Base-by-base conservation (phyloP, 208 protist species). In the Balamuthia mandrillaris region DNA sequence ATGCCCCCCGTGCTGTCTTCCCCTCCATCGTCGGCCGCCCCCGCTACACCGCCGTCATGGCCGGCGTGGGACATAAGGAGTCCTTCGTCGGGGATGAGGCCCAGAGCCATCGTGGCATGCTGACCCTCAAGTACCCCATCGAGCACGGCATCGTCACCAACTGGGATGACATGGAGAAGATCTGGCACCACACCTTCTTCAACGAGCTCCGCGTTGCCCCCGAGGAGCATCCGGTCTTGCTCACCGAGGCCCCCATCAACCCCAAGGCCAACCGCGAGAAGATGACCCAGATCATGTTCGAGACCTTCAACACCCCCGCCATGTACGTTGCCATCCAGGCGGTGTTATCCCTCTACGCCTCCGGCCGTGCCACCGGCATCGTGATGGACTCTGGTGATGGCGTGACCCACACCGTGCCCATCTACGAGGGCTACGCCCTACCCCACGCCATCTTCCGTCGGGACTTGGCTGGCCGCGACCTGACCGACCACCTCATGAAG, bases 131-230 rank as follows among this genome's bases (percentile, higher is more conserved):
- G 68, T 90, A 93, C 72, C 92, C 92, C 58, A 93, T 94, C 29
- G 88, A 92, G 65, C 78, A 89, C 82, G 91, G 91, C 37, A 96
- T 98, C 81, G 96, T 99, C 31, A 98, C 95, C 84, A 98, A 98
- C 92, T 98, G 97, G 97, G 97, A 99, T 84, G 96, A 98, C 88
- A 98, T 98, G 95, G 96, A 98, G 92, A 97, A 97, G 90, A 96
- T 98, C 82, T 99, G 97, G 97, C 94, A 98, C 87, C 96, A 99
- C 88, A 98, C 96, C 75, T 99, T 99, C 91, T 98, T 98, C 92
- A 98, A 98, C 87, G 96, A 99, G 91, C 93, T 99, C 35, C 94
- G 96, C 63, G 95, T 99, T 21, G 96, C 93, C 66, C 96, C 98
- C n/a, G 96, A 98, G 85, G 96, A 98, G 77, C 97, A 99, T 92